Conservation (phyloP, 371 early-diverging fungal genomes). For the Mortierella polycephala region DNA sequence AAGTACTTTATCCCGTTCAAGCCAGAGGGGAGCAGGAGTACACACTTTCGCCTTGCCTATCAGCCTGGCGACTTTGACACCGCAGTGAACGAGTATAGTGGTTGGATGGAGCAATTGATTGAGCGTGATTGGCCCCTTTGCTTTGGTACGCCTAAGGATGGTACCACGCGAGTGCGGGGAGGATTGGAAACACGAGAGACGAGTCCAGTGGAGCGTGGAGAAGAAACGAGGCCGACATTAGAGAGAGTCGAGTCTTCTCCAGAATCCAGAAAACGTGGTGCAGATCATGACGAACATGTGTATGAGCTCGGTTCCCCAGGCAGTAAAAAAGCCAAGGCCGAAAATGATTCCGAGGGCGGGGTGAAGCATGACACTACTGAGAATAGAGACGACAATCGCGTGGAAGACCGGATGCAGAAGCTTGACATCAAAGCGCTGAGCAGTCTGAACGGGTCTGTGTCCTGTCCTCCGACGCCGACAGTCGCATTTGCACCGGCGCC, state of each 20-base stretch:
- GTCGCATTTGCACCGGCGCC: not conserved
- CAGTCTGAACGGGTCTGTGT: slow-evolving; percentile 7
- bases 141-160: slow-evolving; percentile 66
- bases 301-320: slow-evolving; percentile 1
- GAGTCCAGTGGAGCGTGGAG: no score
- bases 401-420: slow-evolving; percentile 22
- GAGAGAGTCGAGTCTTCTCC: not conserved
- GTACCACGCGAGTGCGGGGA: slow-evolving; percentile 21
- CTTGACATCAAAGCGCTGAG: slow-evolving; percentile 21
- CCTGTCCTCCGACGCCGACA: slow-evolving; percentile 19
- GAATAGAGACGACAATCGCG: slow-evolving; percentile 15
- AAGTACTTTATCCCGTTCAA: slow-evolving; percentile 79
- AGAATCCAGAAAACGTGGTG: slow-evolving; percentile 32
- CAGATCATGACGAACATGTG: slow-evolving; percentile 3
- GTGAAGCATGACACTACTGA: no score
- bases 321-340: slow-evolving; percentile 38
- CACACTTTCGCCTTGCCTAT: slow-evolving; percentile 80
- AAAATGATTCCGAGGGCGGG: slow-evolving; percentile 12
- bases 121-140: slow-evolving; percentile 83
- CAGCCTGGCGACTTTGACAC: slow-evolving; percentile 79
- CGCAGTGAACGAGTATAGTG: slow-evolving; percentile 74
- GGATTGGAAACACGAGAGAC: no score
- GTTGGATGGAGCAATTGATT: slow-evolving; percentile 78
- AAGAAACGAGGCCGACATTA: no score
- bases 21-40: slow-evolving; percentile 73